Evolutionary conservation across 371 early-diverging fungal genomes (phyloP).

Genomic region (Syncephalis plumigaleata): DNA sequence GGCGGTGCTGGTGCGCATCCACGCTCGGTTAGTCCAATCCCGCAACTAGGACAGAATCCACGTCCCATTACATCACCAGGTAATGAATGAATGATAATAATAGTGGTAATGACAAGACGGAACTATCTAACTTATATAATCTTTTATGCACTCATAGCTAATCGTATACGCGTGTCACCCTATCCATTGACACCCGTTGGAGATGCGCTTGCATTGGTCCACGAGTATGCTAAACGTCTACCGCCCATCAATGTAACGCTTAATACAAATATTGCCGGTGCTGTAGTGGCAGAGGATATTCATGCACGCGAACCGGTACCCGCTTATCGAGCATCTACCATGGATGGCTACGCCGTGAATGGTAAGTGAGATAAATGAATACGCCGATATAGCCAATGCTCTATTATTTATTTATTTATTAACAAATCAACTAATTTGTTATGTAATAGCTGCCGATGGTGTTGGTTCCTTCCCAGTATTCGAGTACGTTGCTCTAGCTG

Average conservation of each 20-base stretch:
- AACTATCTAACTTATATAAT: too few relatives aligned
- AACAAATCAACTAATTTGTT: neutral
- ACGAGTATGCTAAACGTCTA: constrained; percentile 16
- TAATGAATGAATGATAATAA: neutral
- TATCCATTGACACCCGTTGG: constrained; percentile 59
- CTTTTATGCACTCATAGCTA: constrained; percentile 21
- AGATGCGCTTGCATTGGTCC: constrained; percentile 39
- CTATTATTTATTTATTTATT: too few relatives aligned
- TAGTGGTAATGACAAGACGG: neutral
- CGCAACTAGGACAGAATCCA: neutral
- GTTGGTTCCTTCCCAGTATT: constrained; percentile 58
- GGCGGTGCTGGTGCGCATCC: neutral
- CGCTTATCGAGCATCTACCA: constrained; percentile 65
- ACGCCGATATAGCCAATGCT: neutral
- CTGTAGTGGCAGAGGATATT: constrained; percentile 60
- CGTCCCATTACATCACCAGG: neutral
- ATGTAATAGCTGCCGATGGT: constrained; percentile 61
- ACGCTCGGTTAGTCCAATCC: constrained; percentile 1
- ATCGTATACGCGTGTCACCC: constrained; percentile 55
- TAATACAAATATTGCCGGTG: constrained; percentile 27
- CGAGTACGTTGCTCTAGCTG: constrained; percentile 29
- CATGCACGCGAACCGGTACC: constrained; percentile 60
- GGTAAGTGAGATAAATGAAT: constrained; percentile 18
- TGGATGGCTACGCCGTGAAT: constrained; percentile 87
- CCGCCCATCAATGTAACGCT: constrained; percentile 21